These are phyloP conservation scores for Orbilia brochopaga DNA, from an alignment of 2,329 filamentous ascomycete species.

Conservation along the genomic window DNA sequence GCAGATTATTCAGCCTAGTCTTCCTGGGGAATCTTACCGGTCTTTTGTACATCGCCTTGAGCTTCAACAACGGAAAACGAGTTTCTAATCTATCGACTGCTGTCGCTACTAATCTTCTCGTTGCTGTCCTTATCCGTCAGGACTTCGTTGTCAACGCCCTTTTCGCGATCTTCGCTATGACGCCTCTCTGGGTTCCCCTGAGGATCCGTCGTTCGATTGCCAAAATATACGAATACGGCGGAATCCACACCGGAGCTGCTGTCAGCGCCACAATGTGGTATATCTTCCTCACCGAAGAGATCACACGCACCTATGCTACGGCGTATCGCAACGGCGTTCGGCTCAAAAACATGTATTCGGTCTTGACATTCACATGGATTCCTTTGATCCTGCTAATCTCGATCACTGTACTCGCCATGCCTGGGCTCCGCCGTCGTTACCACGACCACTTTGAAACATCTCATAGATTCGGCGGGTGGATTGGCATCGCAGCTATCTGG, in stretches of 20 bases:
- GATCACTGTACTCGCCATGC: slow-evolving; percentile 65
- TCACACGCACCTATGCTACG: slow-evolving; percentile 54
- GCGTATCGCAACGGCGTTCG: slow-evolving; percentile 23
- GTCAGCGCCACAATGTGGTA: slow-evolving; percentile 63
- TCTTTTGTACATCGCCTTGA: slow-evolving; percentile 44
- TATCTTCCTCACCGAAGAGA: slow-evolving; percentile 57
- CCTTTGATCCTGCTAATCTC: slow-evolving; percentile 67
- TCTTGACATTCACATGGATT: slow-evolving; percentile 52
- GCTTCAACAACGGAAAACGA: slow-evolving; percentile 24
- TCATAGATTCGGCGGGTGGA: slow-evolving; percentile 76
- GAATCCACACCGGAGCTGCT: slow-evolving; percentile 63
- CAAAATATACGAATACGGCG: slow-evolving; percentile 64
- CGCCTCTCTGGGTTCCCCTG: slow-evolving; percentile 60
- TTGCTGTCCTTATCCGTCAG: slow-evolving; percentile 62
- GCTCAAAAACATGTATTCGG: slow-evolving; percentile 40
- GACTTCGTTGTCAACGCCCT: slow-evolving; percentile 64
- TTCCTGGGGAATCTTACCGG: slow-evolving; percentile 57
- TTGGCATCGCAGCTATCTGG: slow-evolving; percentile 70
- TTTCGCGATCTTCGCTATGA: slow-evolving; percentile 60
- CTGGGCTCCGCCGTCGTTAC: slow-evolving; percentile 66
- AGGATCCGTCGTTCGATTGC: slow-evolving; percentile 60
- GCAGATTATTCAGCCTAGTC: slow-evolving; percentile 60
- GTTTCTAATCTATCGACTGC: slow-evolving; percentile 51
- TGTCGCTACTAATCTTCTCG: slow-evolving; percentile 60
- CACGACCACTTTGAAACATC: slow-evolving; percentile 74